Conservation (phyloP, 805 yeast species). For the Metschnikowia colocasiae region DNA sequence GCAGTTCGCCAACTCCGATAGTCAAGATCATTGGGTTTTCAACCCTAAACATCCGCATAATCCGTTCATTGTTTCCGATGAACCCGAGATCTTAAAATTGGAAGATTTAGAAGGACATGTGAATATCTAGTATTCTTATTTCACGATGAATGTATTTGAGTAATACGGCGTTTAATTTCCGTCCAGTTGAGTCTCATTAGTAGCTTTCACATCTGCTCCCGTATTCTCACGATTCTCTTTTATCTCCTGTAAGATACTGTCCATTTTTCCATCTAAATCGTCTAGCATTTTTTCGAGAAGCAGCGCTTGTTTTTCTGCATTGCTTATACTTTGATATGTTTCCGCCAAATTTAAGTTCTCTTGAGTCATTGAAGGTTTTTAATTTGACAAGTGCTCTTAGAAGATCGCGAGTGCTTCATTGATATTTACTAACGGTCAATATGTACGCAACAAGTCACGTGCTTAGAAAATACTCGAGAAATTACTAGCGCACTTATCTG, state of each 20-base stretch:
- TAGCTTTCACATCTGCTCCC: not conserved
- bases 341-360: conserved; percentile 45
- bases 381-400: not conserved
- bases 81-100: conserved; percentile 49
- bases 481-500: too few species aligned
- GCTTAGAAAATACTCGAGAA: not conserved
- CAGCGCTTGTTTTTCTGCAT: conserved; percentile 64
- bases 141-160: not conserved
- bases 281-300: conserved; percentile 64
- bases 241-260: conserved; percentile 49
- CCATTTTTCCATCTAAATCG: conserved; percentile 61
- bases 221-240: conserved; percentile 21
- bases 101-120: conserved; percentile 15
- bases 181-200: not conserved
- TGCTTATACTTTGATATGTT: conserved; percentile 56
- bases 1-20: conserved; percentile 35
- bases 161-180: not conserved
- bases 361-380: conserved; percentile 24
- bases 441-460: conserved; percentile 1
- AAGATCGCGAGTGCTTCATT: not conserved
- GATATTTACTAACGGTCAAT: not conserved
- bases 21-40: conserved; percentile 34
- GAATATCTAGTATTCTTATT: not conserved
- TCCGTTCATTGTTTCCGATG: conserved; percentile 59
- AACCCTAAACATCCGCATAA: conserved; percentile 71